Conservation (phyloP, 768 basidiomycete genomes). For the Kwoniella botswanensis region DNA sequence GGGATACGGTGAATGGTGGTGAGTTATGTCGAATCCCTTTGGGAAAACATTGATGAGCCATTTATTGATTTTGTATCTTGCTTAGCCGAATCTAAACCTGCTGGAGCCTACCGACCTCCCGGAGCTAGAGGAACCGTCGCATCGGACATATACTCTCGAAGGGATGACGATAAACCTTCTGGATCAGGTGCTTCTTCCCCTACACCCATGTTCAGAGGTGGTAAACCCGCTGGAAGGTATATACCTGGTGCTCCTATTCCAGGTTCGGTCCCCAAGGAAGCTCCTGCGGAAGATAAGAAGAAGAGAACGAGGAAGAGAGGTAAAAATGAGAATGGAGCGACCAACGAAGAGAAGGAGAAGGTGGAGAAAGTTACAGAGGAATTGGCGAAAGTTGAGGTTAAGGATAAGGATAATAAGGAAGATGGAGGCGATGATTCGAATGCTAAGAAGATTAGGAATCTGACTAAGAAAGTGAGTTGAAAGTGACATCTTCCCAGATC, state of each 20-base stretch:
- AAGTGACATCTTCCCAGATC: no score
- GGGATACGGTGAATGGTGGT: conserved; percentile 45
- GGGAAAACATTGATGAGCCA: no score
- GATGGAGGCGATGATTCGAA: conserved; percentile 64
- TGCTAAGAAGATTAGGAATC: conserved; percentile 90
- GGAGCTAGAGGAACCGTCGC: conserved; percentile 88
- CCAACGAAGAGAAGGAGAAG: conserved; percentile 65
- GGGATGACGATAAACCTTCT: conserved; percentile 77
- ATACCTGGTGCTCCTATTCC: conserved; percentile 75
- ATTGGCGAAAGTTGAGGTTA: conserved; percentile 13
- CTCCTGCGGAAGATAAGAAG: conserved; percentile 65
- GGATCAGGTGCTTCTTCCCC: conserved; percentile 46
- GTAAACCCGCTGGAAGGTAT: conserved; percentile 62
- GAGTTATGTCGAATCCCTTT: conserved; percentile 17
- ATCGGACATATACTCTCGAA: conserved; percentile 84
- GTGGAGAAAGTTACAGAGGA: conserved; percentile 61
- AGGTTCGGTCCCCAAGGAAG: conserved; percentile 60
- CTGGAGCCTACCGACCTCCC: conserved; percentile 90
- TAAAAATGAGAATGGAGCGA: conserved; percentile 66
- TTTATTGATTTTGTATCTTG: not conserved
- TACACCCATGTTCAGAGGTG: conserved; percentile 51
- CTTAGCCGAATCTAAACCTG: conserved; percentile 64
- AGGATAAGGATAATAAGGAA: conserved; percentile 58
- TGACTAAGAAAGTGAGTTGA: conserved; percentile 85
- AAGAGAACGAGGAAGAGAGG: conserved; percentile 62